Evolutionary conservation across 1,284 basidiomycete species (phyloP), one percentile per base, ranked within the genome.

Genomic region (Microbotryum saponariae): DNA sequence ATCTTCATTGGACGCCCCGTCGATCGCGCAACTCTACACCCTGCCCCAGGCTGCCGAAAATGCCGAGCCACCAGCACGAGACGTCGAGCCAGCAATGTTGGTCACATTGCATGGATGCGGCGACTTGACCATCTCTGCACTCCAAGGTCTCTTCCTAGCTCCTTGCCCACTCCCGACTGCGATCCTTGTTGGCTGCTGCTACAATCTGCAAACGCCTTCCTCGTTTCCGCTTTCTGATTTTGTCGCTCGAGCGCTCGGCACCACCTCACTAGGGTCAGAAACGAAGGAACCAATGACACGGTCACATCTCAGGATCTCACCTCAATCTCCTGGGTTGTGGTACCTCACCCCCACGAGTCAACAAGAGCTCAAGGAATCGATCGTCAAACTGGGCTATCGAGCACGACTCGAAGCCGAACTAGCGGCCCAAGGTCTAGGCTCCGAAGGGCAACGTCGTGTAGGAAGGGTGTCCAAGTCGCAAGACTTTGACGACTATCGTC

Each of bases 81-180:
- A 16, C 29, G 10, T 29, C 50, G 56, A 50, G 1, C 56, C 58
- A 16, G 48, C 64, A 8, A 46, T 69, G 23, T 58, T 69, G 33
- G 53, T 69, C 12, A 65, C 67, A 0, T 51, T 69, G 16, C 67
- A 69, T 29, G 67, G 65, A 1, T 69, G 67, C 21, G 67, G 67
- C 1, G 65, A 69, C 50, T 46, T 69, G 9, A 69, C 67, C 2
- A 51, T 61, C 9, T 61, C 54, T 18, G 56, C 67, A 7, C 47
- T 69, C 16, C 47, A 57, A 18, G 67, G 65, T 1, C 66, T 69
- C 31, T 14, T 31, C 16, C 37, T 21, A 12, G 57, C 56, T 6
- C 27, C 48, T 50, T 10, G 3, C 20, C 5, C 23, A 4, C 18
- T 25, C 21, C n/a, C 33, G 31, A 14, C 45, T 1, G 58, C 62